A percentile compares a stretch with the other conserved stretches of the same genome.
These are phyloP conservation scores for Tricholoma flavovirens DNA, from an alignment of 768 basidiomycete species.

Conservation along the genomic window DNA sequence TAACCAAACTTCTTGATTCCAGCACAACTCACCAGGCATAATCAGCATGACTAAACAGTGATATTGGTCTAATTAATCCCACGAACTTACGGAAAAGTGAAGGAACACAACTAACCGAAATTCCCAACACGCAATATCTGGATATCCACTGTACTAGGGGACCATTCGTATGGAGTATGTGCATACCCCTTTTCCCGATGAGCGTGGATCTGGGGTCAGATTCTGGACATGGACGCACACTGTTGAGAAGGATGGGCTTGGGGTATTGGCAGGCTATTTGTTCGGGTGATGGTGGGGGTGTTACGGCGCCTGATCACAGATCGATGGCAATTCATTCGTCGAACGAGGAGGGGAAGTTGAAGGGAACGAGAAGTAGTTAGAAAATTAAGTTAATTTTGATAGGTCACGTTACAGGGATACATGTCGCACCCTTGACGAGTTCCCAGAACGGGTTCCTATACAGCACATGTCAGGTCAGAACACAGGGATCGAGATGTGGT, in stretches of 20 bases:
- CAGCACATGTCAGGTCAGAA: background rate
- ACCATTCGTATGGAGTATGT: conserved; percentile 66
- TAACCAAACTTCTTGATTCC: conserved; percentile 3
- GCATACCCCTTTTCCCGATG: conserved; percentile 49
- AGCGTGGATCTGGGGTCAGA: background rate
- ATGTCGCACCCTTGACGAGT: conserved; percentile 58
- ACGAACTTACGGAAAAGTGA: background rate
- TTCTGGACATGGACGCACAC: conserved; percentile 33
- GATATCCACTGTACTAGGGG: conserved; percentile 64
- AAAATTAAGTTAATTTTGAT: background rate
- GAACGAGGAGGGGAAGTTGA: background rate
- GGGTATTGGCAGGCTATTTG: conserved; percentile 70
- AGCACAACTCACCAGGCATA: conserved; percentile 46
- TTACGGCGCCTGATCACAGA: conserved; percentile 43
- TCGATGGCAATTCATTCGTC: background rate
- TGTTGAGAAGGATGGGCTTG: conserved; percentile 76
- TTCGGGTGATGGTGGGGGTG: conserved; percentile 53
- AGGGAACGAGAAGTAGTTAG: too few species aligned
- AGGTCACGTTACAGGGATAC: background rate
- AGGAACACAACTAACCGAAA: conserved; percentile 35
- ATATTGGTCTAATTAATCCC: background rate
- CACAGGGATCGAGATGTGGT: background rate
- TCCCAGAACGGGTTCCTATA: conserved; percentile 76
- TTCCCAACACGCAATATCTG: conserved; percentile 77
- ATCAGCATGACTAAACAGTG: conserved; percentile 52